Evolutionary conservation across 768 basidiomycete species (phyloP).

Genomic region (Termitomyces sp.): DNA sequence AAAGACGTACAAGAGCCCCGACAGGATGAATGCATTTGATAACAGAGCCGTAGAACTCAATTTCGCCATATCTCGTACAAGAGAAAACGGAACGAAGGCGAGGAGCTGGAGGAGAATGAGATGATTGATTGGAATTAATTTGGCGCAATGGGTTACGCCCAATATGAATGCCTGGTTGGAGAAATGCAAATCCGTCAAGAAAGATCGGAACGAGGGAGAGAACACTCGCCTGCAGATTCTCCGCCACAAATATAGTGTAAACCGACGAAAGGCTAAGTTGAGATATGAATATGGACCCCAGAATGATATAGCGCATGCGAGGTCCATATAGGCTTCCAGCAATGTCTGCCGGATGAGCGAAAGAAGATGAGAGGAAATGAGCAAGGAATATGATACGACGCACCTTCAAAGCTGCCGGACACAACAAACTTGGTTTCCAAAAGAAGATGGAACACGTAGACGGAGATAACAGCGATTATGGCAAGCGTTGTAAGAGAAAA

Average conservation of each 20-base stretch:
- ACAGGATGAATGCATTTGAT: constrained; percentile 92
- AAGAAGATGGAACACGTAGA: constrained; percentile 91
- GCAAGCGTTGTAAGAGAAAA: constrained; percentile 79
- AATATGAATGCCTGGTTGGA: constrained; percentile 64
- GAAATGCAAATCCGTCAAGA: neutral
- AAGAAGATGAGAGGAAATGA: neutral
- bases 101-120: constrained; percentile 82
- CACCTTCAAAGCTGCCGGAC: constrained; percentile 92
- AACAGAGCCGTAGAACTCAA: constrained; percentile 87
- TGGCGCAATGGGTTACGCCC: constrained; percentile 72
- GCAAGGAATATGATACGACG: neutral
- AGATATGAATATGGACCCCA: constrained; percentile 81
- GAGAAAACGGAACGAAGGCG: constrained; percentile 83
- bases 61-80: constrained; percentile 92
- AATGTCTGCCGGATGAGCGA: constrained; percentile 53
- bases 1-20: constrained; percentile 82
- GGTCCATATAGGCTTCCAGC: constrained; percentile 89
- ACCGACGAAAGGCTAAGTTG: constrained; percentile 86
- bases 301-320: constrained; percentile 88
- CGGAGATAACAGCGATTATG: constrained; percentile 77
- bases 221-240: constrained; percentile 63
- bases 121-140: constrained; percentile 58
- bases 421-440: constrained; percentile 85
- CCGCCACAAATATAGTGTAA: constrained; percentile 93
- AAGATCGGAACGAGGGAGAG: neutral